phyloP scores from a whole-genome alignment of 352 stramenopile species.

The Elongisporangium senticosum region DNA sequence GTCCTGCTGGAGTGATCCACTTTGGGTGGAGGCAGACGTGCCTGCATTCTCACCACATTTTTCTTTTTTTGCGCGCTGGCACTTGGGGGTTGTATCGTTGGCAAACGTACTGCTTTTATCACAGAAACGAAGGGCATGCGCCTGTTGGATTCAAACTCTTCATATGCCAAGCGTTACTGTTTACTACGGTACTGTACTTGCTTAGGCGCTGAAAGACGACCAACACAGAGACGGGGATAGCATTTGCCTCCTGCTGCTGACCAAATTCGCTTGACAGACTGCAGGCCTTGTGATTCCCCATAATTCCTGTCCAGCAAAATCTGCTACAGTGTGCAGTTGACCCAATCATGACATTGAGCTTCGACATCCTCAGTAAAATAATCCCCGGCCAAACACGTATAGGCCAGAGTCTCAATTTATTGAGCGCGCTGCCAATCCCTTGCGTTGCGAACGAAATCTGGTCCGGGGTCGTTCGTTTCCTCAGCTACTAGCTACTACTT shows the following conservation, averaged over 20 bases:
- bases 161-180: not conserved
- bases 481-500: not conserved
- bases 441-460: not conserved
- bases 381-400: no score
- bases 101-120: not conserved
- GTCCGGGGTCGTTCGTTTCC: not conserved
- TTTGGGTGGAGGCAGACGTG: no score
- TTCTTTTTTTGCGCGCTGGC: not conserved
- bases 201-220: not conserved
- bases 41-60: not conserved
- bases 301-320: not conserved
- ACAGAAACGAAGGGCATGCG: not conserved
- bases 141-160: not conserved
- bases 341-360: not conserved
- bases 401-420: no score
- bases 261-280: not conserved
- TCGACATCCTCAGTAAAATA: not conserved
- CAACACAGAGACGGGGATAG: not conserved
- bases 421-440: no score
- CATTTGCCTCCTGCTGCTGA: not conserved
- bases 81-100: not conserved
- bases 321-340: not conserved
- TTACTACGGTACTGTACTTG: not conserved
- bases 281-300: not conserved
- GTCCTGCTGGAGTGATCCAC: not conserved